Base-by-base conservation (phyloP, 1,284 basidiomycete species). In the Naganishia sp. region DNA sequence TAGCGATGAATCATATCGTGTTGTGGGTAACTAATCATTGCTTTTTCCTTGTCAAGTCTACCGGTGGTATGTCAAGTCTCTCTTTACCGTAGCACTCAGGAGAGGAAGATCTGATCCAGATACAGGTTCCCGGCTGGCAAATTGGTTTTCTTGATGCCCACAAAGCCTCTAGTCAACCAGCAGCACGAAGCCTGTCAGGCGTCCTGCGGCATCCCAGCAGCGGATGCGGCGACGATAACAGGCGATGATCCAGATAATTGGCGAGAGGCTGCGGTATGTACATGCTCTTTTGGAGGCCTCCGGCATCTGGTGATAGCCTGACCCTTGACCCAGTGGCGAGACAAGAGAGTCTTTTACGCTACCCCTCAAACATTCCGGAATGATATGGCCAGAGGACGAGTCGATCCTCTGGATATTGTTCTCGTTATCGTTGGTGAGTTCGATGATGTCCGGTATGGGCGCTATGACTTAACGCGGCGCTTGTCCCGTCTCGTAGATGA, bases 311-410 rank as follows among this genome's bases (percentile, higher is more conserved):
- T 25, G 23, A 53, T 18, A 3, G 45, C 6, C 9, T 25, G 9
- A 21, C 35, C 13, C 18, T 23, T n/a, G 43, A 73, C 11, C 35
- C 70, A 72, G 75, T 81, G 75, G 81, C 74, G 68, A 9, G 72
- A 89, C 70, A 93, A 95, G 76, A 85, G 94, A 6, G 88, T 99
- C 28, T 94, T 99, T 75, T 99, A 95, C 79, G 94, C 96, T 87
- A 99, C 96, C 0, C 95, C 96, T 0, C 96, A 99, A 76, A 98
- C 95, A 0, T 84, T 99, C 28, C 83, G 91, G 67, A 97, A 96
- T 71, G 96, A 99, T 76, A 81, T 99, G 31, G 81, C 81, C 7
- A 85, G 83, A 0, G 87, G 87, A 18, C 86, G 83, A 21, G 89
- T 92, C 72, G 90, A 98, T 74, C 84, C 89, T 0, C 79, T 83